Percentiles rank a stretch among this genome's conserved stretches.
phyloP scores from a whole-genome alignment of 2,329 filamentous ascomycete species.

The Xylariaceae sp. region DNA sequence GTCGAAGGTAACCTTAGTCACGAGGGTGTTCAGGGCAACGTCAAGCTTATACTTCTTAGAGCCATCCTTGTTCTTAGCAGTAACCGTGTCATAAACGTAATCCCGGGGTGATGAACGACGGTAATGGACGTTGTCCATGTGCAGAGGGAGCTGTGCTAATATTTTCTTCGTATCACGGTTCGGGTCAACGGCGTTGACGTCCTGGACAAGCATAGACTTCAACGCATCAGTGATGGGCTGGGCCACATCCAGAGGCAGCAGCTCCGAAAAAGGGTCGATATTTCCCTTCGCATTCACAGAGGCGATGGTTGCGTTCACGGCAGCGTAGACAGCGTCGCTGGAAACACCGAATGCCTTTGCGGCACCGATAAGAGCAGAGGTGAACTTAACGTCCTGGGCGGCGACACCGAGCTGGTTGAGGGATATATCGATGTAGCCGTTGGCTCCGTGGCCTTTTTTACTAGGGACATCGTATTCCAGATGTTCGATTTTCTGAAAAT shows the following conservation, averaged over 20 bases:
- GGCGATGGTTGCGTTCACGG: constrained; percentile 38
- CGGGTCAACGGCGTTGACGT: constrained; percentile 53
- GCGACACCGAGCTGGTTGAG: constrained; percentile 25
- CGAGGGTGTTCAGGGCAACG: constrained; percentile 55
- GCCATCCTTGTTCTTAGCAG: constrained; percentile 48
- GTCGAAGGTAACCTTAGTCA: constrained; percentile 50
- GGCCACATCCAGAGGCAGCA: constrained; percentile 29
- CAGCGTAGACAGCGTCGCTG: constrained; percentile 49
- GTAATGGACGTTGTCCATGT: constrained; percentile 56
- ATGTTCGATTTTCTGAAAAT: constrained; percentile 38
- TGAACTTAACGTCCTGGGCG: constrained; percentile 32
- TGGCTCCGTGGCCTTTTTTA: constrained; percentile 45
- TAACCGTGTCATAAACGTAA: constrained; percentile 48
- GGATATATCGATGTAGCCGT: constrained; percentile 35
- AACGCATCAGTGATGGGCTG: constrained; percentile 26
- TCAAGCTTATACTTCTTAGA: constrained; percentile 63
- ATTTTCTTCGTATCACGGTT: constrained; percentile 49
- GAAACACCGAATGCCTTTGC: constrained; percentile 23
- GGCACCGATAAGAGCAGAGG: constrained; percentile 29
- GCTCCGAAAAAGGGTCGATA: constrained; percentile 24
- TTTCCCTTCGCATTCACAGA: background rate
- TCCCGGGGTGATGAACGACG: constrained; percentile 59
- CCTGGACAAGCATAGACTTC: constrained; percentile 46
- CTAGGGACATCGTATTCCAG: constrained; percentile 41
- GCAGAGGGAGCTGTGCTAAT: constrained; percentile 61